A percentile compares a stretch with the other conserved stretches of the same genome.
Evolutionary conservation across 352 stramenopile genomes (phyloP).

Genomic region (Globisporangium rhizosaccharum): DNA sequence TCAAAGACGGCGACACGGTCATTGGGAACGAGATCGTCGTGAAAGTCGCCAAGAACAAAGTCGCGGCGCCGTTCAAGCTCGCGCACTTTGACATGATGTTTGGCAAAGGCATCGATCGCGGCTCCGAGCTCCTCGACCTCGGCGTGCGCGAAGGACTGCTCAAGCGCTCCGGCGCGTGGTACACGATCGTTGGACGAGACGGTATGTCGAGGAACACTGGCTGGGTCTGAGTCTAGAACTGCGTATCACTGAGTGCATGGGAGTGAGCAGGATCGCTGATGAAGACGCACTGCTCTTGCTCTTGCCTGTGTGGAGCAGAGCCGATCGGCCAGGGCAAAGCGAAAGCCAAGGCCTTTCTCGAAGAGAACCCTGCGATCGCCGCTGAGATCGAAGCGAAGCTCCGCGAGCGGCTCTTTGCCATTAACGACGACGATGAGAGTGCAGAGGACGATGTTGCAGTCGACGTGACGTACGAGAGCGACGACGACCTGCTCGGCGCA

Average conservation of each 20-base stretch:
- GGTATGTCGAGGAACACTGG: constrained; percentile 21
- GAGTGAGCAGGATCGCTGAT: not conserved
- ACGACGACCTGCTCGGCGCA: constrained; percentile 1
- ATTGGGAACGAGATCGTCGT: constrained; percentile 96
- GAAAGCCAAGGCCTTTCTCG: constrained; percentile 79
- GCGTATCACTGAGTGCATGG: not conserved
- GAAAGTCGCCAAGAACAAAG: constrained; percentile 99
- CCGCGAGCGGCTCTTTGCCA: constrained; percentile 53
- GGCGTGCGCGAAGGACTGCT: constrained; percentile 67
- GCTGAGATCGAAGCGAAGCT: constrained; percentile 68
- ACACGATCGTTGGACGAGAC: constrained; percentile 54
- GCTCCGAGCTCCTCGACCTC: constrained; percentile 75
- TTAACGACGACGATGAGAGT: constrained; percentile 1
- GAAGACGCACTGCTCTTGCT: not conserved
- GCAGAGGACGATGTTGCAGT: constrained; percentile 12
- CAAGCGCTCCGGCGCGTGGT: constrained; percentile 81
- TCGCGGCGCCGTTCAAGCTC: constrained; percentile 94
- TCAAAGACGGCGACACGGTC: constrained; percentile 89
- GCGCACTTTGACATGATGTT: constrained; percentile 98
- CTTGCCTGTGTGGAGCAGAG: constrained; percentile 27
- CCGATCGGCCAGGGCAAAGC: constrained; percentile 79
- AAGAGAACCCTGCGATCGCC: constrained; percentile 69
- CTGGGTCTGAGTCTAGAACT: not conserved
- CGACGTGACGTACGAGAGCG: constrained; percentile 3
- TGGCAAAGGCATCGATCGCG: constrained; percentile 92